phyloP scores from a whole-genome alignment of 495 filamentous ascomycete species.

The Penicillium lagena region DNA sequence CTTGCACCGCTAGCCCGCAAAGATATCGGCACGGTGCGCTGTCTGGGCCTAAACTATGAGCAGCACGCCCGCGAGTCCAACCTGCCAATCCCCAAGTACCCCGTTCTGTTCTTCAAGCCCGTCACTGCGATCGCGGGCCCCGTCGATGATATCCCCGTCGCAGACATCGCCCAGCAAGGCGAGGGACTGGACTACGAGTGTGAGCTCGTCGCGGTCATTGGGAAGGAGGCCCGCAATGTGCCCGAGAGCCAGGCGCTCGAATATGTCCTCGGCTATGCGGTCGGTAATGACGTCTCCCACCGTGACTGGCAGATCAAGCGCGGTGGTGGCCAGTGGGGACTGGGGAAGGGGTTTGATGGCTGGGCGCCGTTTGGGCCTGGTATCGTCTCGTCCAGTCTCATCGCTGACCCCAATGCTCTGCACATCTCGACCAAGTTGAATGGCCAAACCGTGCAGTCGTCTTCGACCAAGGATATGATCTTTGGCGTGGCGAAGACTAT shows the following conservation, averaged over 20 bases:
- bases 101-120: slow-evolving; percentile 82
- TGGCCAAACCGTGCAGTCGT: slow-evolving; percentile 65
- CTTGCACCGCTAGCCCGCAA: slow-evolving; percentile 63
- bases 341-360: slow-evolving; percentile 83
- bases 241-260: slow-evolving; percentile 60
- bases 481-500: slow-evolving; percentile 72
- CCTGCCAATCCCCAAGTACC: slow-evolving; percentile 68
- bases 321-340: slow-evolving; percentile 73
- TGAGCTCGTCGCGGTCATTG: slow-evolving; percentile 74
- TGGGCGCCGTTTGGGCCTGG: slow-evolving; percentile 87
- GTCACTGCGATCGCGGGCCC: slow-evolving; percentile 65
- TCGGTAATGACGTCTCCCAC: slow-evolving; percentile 80
- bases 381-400: slow-evolving; percentile 61
- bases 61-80: slow-evolving; percentile 74
- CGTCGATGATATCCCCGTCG: slow-evolving; percentile 60
- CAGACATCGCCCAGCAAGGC: slow-evolving; percentile 48
- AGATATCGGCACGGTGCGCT: slow-evolving; percentile 69
- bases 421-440: slow-evolving; percentile 66
- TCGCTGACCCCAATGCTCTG: slow-evolving; percentile 63
- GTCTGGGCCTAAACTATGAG: slow-evolving; percentile 77
- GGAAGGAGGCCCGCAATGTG: slow-evolving; percentile 63
- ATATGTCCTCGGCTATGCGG: slow-evolving; percentile 73
- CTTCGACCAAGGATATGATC: slow-evolving; percentile 73
- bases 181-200: slow-evolving; percentile 78
- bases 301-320: slow-evolving; percentile 77